Base-by-base conservation (phyloP, 805 yeast species). In the Ogataea sp. region DNA sequence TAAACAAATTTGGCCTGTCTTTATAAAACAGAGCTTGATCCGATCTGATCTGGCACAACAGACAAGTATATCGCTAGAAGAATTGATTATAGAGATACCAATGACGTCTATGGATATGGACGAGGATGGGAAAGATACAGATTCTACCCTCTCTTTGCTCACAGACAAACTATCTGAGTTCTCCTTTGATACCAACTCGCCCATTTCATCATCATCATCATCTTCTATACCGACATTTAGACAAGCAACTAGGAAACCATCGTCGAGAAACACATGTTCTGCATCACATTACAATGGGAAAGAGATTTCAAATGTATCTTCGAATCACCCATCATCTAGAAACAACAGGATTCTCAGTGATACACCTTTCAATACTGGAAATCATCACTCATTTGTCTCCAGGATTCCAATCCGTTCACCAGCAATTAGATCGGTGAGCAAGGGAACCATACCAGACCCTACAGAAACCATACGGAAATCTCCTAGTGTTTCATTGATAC, bases 331-430 rank as follows among this genome's bases (percentile, higher is more conserved):
- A n/a, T n/a, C n/a, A n/a, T n/a, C n/a, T n/a, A n/a, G n/a, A n/a
- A n/a, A n/a, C n/a, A n/a, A n/a, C n/a, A n/a, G n/a, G n/a, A n/a
- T n/a, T n/a, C n/a, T n/a, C n/a, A n/a, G n/a, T n/a, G n/a, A n/a
- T n/a, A n/a, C n/a, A n/a, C n/a, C n/a, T n/a, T n/a, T n/a, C n/a
- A n/a, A n/a, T n/a, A n/a, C n/a, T n/a, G n/a, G n/a, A n/a, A n/a
- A n/a, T n/a, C n/a, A n/a, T n/a, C n/a, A n/a, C 8, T 47, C 45
- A 14, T 51, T 50, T 38, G 41, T 40, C 2, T 52, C 56, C 10
- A 41, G 45, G 26, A 54, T 54, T 14, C 59, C 59, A 5, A 50
- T 43, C 7, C 36, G 49, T 20, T 51, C 56, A 3, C 49, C 51
- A 18, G 20, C 23, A 10, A 20, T 18, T 9, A 18, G 9, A 9